Percentiles rank a stretch among this genome's conserved stretches.
These are phyloP conservation scores for Saccharomycopsis lassenensis DNA, from an alignment of 805 yeast species.

Conservation along the genomic window DNA sequence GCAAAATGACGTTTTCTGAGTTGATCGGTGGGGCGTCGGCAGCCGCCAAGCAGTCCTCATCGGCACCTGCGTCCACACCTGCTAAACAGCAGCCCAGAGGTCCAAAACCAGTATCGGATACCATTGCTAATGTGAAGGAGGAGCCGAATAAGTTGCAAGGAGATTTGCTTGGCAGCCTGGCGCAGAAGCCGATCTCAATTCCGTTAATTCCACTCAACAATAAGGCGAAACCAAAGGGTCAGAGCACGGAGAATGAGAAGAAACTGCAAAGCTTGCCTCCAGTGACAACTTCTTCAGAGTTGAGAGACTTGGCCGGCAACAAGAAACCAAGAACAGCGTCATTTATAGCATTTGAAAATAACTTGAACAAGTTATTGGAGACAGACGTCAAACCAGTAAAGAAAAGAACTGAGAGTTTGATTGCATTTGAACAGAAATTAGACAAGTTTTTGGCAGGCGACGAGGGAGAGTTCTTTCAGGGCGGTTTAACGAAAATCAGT, in stretches of 20 bases:
- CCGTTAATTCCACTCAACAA: constrained; percentile 19
- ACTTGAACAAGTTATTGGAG: constrained; percentile 14
- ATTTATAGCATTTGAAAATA: constrained; percentile 13
- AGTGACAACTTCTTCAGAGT: not conserved
- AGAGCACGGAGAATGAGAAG: too few species aligned
- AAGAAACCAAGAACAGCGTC: constrained; percentile 14
- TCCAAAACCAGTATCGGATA: too few species aligned
- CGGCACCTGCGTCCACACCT: too few species aligned
- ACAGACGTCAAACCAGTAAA: not conserved
- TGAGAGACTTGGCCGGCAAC: too few species aligned
- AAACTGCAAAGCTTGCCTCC: constrained; percentile 5
- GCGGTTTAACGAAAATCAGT: not conserved
- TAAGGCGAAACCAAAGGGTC: too few species aligned
- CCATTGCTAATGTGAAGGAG: too few species aligned
- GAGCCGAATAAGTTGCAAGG: too few species aligned
- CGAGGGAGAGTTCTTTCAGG: not conserved
- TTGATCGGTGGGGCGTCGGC: constrained; percentile 20
- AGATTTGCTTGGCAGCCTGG: too few species aligned
- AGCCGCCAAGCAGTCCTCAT: too few species aligned
- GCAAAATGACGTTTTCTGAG: constrained; percentile 35
- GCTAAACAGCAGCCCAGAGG: too few species aligned
- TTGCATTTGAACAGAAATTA: constrained; percentile 16
- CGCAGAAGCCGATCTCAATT: constrained; percentile 15
- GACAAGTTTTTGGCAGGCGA: constrained; percentile 17
- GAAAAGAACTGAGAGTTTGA: constrained; percentile 14